Evolutionary conservation across 768 basidiomycete genomes (phyloP).

Genomic region (Candolleomyces eurysporus): DNA sequence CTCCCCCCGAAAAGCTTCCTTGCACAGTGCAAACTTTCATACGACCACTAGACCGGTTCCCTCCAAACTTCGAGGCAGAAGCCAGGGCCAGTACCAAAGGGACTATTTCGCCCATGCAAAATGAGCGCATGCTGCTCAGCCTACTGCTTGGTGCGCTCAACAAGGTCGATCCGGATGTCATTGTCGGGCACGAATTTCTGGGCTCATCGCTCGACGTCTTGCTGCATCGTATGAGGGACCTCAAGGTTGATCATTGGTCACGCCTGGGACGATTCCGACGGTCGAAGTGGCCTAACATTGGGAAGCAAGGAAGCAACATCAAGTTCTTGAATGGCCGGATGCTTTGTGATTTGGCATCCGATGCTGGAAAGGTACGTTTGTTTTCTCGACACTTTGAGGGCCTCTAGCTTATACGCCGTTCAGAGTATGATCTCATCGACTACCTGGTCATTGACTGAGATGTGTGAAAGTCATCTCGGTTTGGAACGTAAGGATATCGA

Average conservation of each 20-base stretch:
- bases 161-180: slow-evolving; percentile 89
- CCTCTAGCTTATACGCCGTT: too few relatives aligned
- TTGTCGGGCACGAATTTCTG: slow-evolving; percentile 93
- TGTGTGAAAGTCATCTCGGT: slow-evolving; percentile 89
- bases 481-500: slow-evolving; percentile 91
- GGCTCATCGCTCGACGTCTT: slow-evolving; percentile 89
- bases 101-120: slow-evolving; percentile 67
- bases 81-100: slow-evolving; percentile 66
- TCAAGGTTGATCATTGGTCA: slow-evolving; percentile 93
- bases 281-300: slow-evolving; percentile 77
- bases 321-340: slow-evolving; percentile 82
- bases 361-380: slow-evolving; percentile 79
- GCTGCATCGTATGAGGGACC: slow-evolving; percentile 85
- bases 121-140: slow-evolving; percentile 85
- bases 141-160: slow-evolving; percentile 77
- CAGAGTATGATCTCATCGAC: slow-evolving; percentile 97
- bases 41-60: slow-evolving; percentile 85
- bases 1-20: slow-evolving; percentile 82
- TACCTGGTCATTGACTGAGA: slow-evolving; percentile 97
- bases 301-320: slow-evolving; percentile 81
- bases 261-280: slow-evolving; percentile 88
- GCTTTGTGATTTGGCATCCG: slow-evolving; percentile 90
- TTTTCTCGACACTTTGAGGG: too few relatives aligned
- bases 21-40: slow-evolving; percentile 87
- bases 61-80: slow-evolving; percentile 73